Percentiles rank a stretch among this genome's conserved stretches.
phyloP scores from a whole-genome alignment of 2,329 filamentous ascomycete genomes.

The Nigrograna mackinnonii region DNA sequence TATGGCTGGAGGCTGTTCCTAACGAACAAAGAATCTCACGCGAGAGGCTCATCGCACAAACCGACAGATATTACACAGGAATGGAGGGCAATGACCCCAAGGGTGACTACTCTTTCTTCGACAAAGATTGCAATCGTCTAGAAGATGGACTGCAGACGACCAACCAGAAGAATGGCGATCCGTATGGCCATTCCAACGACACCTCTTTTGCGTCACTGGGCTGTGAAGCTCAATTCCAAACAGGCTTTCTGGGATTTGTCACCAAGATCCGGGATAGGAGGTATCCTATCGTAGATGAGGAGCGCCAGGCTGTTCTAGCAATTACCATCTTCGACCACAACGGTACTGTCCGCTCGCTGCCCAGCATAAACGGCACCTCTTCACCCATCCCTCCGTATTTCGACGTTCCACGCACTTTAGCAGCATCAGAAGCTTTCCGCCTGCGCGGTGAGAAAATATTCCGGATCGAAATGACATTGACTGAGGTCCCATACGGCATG shows the following conservation, averaged over 20 bases:
- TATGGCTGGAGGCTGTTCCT: constrained; percentile 11
- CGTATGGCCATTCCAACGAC: constrained; percentile 14
- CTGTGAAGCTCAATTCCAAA: constrained; percentile 14
- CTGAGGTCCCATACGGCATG: constrained; percentile 11
- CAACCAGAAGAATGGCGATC: constrained; percentile 7
- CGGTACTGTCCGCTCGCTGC: constrained; percentile 9
- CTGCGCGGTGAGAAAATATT: constrained; percentile 10
- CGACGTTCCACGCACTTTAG: constrained; percentile 12
- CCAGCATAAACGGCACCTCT: constrained; percentile 12
- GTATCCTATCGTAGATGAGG: constrained; percentile 11
- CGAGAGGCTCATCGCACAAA: constrained; percentile 6
- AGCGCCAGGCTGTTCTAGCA: constrained; percentile 10
- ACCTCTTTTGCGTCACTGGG: constrained; percentile 11
- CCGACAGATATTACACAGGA: constrained; percentile 11
- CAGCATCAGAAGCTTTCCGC: constrained; percentile 9
- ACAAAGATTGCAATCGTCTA: constrained; percentile 12
- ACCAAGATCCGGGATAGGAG: constrained; percentile 10
- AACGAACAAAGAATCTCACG: constrained; percentile 7
- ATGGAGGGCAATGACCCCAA: constrained; percentile 13
- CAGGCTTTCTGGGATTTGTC: constrained; percentile 12
- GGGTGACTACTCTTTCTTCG: constrained; percentile 13
- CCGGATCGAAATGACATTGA: constrained; percentile 13
- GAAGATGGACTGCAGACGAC: constrained; percentile 11
- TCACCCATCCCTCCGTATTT: constrained; percentile 11
- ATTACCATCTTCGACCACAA: constrained; percentile 15